Conservation (phyloP, 2,329 filamentous ascomycete species). For the Penicillium frequentans region DNA sequence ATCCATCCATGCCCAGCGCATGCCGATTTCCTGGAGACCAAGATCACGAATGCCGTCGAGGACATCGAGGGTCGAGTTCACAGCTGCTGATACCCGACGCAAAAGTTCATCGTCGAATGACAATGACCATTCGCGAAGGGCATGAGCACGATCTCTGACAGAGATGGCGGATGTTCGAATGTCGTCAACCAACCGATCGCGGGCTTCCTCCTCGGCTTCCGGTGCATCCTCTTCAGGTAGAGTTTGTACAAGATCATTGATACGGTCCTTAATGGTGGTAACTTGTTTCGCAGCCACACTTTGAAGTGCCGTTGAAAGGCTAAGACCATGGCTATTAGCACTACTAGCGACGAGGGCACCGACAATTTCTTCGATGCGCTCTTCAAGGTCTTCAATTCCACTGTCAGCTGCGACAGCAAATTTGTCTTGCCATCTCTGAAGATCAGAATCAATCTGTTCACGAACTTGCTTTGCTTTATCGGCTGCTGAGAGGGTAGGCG, state of each 20-base stretch:
- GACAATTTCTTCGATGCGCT: constrained; percentile 69
- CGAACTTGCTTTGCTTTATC: constrained; percentile 47
- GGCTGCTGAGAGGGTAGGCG: constrained; percentile 45
- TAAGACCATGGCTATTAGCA: constrained; percentile 41
- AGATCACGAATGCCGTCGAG: constrained; percentile 80
- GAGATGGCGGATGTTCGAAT: constrained; percentile 68
- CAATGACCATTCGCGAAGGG: constrained; percentile 73
- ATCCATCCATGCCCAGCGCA: constrained; percentile 93
- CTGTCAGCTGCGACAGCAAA: constrained; percentile 84
- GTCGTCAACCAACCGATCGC: constrained; percentile 53
- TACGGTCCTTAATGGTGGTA: constrained; percentile 64
- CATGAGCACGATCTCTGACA: constrained; percentile 76
- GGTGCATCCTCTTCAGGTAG: constrained; percentile 61
- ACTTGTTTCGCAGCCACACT: constrained; percentile 65
- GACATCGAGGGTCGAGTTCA: constrained; percentile 78
- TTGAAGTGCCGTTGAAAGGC: constrained; percentile 67
- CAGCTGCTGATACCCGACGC: constrained; percentile 66
- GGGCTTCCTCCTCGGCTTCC: constrained; percentile 51
- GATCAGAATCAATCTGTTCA: constrained; percentile 72
- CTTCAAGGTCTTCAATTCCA: constrained; percentile 67
- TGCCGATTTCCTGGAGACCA: constrained; percentile 86
- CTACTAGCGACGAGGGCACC: constrained; percentile 68
- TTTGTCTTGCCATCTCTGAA: constrained; percentile 83
- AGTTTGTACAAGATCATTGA: constrained; percentile 55
- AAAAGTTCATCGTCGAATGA: constrained; percentile 70